Base-by-base conservation (phyloP, 805 yeast genomes). In the Starmerella geochares region DNA sequence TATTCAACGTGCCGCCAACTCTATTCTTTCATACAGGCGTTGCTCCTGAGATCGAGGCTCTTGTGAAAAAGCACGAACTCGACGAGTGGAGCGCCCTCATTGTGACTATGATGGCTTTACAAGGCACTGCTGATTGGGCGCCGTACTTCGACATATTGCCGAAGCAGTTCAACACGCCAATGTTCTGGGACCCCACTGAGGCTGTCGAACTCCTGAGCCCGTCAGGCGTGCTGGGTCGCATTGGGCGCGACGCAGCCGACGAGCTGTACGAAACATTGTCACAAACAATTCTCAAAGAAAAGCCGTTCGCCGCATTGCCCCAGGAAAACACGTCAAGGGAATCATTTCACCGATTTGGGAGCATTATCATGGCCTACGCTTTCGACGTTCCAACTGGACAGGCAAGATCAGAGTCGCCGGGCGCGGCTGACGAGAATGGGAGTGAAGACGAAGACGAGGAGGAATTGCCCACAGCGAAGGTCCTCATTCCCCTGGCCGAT, bases 401-500 rank as follows among this genome's bases (percentile, higher is more conserved):
- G 29, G 10, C 10, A 8, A 8, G 11, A 27, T 27, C 29, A 9
- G 29, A n/a, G n/a, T n/a, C 29, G 10, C 11, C 29, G 11, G 35
- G 17, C 17, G 35, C 10, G 10, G 35, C 6, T 7, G 35, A 31
- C 7, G 35, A 14, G 6, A n/a, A 31, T 31, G 35, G 7, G 35
- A n/a, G 11, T 13, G 35, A 31, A 31, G 76, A 70, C 24, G 65
- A 62, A 4, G 64, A 62, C 8, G 64, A 51, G 2, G 61, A 53
- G 4, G 61, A 54, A 3, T 69, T 68, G 4, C 68, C 74, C 6
- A 55, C 88, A 88, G 62, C 81, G 94, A 0, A 82, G 23, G 44
- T 40, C 10, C 32, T 92, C 95, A 86, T 88, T 3, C 95, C 97
- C 0, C 68, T 87, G 41, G 97, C 97, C 0, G 98, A 90, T 62